Percentiles rank a stretch among this genome's conserved stretches.
phyloP scores from a whole-genome alignment of 2,329 filamentous ascomycete genomes.

The Coleophoma cylindrospora region DNA sequence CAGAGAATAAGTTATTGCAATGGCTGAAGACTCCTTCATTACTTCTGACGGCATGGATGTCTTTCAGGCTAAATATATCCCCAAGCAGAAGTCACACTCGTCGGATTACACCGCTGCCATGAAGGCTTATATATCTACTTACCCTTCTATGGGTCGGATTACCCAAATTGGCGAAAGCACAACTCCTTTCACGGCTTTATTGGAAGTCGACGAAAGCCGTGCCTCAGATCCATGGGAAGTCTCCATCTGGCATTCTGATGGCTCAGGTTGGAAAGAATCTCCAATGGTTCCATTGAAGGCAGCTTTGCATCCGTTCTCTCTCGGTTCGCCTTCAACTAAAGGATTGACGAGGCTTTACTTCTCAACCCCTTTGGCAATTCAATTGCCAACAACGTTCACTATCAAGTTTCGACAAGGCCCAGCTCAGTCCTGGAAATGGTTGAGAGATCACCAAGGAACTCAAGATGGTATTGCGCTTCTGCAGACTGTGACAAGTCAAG shows the following conservation, averaged over 20 bases:
- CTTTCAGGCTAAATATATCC: conserved; percentile 26
- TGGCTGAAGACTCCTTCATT: conserved; percentile 9
- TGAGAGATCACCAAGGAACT: conserved; percentile 56
- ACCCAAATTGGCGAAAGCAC: conserved; percentile 49
- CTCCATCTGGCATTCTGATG: conserved; percentile 65
- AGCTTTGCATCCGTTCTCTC: conserved; percentile 36
- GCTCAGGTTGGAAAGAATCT: conserved; percentile 50
- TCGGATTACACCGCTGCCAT: conserved; percentile 38
- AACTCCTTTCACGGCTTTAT: conserved; percentile 60
- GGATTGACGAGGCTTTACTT: conserved; percentile 47
- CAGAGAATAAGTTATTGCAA: neutral
- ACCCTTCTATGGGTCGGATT: conserved; percentile 72
- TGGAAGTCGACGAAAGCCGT: conserved; percentile 57
- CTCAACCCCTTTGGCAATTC: conserved; percentile 41
- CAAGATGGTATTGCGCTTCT: conserved; percentile 60
- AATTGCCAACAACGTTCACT: conserved; percentile 56
- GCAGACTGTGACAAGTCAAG: conserved; percentile 28
- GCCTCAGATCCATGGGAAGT: conserved; percentile 63
- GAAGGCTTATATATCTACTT: conserved; percentile 49
- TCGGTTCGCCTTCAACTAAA: conserved; percentile 36
- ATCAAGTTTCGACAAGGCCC: conserved; percentile 57
- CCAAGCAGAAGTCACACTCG: conserved; percentile 22
- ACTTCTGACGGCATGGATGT: conserved; percentile 24
- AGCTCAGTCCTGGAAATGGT: conserved; percentile 63
- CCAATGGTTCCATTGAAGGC: conserved; percentile 26